Base-by-base conservation (phyloP, 116 monocot genomes). In the Trichopus zeylanicus region DNA sequence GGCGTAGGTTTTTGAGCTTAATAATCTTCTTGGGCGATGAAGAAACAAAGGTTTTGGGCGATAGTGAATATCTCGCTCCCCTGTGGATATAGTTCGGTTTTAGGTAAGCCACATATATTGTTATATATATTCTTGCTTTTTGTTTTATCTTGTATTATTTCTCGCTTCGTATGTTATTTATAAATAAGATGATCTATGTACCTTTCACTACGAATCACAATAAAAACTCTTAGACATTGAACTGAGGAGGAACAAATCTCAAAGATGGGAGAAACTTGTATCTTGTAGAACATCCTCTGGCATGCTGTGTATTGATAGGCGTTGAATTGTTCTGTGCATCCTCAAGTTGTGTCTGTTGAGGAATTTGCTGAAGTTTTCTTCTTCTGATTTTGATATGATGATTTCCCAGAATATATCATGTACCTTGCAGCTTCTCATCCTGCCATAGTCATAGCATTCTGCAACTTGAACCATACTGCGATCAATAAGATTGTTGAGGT, bases 381-480 rank as follows among this genome's bases (percentile, higher is more conserved):
- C 49, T 18, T 54, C 66, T 16, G 73, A 66, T 32, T 49, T 66
- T 0, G 46, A 21, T 7, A 59, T 15, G 18, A 49, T 39, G 22
- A 73, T 38, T 5, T 66, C 66, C 49, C 35, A 33, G n/a, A 73
- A 31, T 5, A 66, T 11, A 55, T 73, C 66, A 61, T 73, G 73
- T 26, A 73, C 48, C 30, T 37, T 29, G 51, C 48, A 66, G 26
- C 59, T 73, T 61, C 53, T 51, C 8, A 66, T 29, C 46, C 73
- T 51, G 35, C 73, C 73, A 73, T 52, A 67, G 27, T 48, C 66
- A 60, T 73, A 65, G 52, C 46, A 46, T 39, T 73, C 66, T 38
- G 58, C 60, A 20, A 71, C 62, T 62, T 71, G 70, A 29, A 71
- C 33, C 70, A 71, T 39, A 37, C 42, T 61, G 38, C 70, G 15